Evolutionary conservation across 495 filamentous ascomycete species (phyloP), one percentile per base, ranked within the genome.

Genomic region (Xylaria bambusicola): DNA sequence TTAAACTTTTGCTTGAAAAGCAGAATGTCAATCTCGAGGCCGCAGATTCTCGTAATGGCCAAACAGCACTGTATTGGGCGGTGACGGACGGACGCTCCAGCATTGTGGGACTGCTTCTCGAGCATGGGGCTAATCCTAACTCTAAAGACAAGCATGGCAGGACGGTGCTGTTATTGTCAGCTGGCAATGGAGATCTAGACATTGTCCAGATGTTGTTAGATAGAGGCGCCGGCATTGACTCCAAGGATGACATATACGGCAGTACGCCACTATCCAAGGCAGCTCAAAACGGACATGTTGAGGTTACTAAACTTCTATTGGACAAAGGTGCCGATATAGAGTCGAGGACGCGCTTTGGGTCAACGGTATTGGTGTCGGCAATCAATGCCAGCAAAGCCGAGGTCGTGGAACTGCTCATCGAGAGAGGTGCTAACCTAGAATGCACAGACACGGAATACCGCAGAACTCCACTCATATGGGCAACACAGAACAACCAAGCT

Each of bases 1-100:
- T 49, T 26, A 17, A 49, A 26, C 46, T 49, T 6, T n/a, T 49
- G 1, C 76, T 75, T 0, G 51, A 54, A 10, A 42, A 44, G 15
- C 36, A 38, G 0, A 68, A 23, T 15, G 24, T n/a, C n/a, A n/a
- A 54, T 7, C 5, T 44, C 20, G 51, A 54, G n/a, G 13, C 51
- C 6, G 31, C 18, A 13, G 38, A 42, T 20, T 42, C 9, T 0
- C 3, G 1, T 12, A 6, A 13, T 42, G 4, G 24, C 15, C n/a
- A 29, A 29, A 42, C 51, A 21, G 23, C 24, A 1, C 38, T 54
- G 13, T 17, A 1, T 1, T 20, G 4, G 24, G 51, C 51, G 31
- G 51, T 17, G 17, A 8, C 23, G 12, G 8, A 27, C 5, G 23
- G 35, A 2, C 12, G 27, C 13, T 21, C 31, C 6, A 8, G 1